phyloP scores from a whole-genome alignment of 2,329 filamentous ascomycete species.

The Rhynchosporium agropyri region DNA sequence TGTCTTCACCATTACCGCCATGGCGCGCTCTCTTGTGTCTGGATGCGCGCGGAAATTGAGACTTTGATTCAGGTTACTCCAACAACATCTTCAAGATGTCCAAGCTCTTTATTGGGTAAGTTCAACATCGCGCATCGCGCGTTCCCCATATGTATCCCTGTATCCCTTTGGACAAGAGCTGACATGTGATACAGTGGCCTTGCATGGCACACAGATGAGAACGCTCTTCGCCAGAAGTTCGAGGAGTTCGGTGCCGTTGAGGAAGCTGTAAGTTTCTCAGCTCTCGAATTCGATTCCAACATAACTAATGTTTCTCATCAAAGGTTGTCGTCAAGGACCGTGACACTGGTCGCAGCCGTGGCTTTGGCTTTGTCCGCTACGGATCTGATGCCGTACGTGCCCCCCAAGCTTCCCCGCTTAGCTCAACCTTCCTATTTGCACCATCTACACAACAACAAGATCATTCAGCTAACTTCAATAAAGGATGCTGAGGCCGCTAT shows the following conservation, averaged over 20 bases:
- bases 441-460: too few relatives aligned
- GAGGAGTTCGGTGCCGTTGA: constrained; percentile 88
- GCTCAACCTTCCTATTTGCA: too few relatives aligned
- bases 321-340: constrained; percentile 98
- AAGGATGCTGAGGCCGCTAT: constrained; percentile 73
- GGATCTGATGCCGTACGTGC: constrained; percentile 60
- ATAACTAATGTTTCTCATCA: constrained; percentile 32
- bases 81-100: constrained; percentile 64
- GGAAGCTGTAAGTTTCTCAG: constrained; percentile 77
- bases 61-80: constrained; percentile 42
- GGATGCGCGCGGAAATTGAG: constrained; percentile 45
- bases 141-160: neutral
- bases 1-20: constrained; percentile 41
- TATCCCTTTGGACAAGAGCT: constrained; percentile 19
- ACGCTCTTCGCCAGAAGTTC: constrained; percentile 85
- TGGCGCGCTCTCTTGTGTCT: constrained; percentile 42
- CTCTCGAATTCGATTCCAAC: constrained; percentile 17
- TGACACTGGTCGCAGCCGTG: constrained; percentile 93
- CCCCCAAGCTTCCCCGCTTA: too few relatives aligned
- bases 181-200: constrained; percentile 68
- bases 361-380: constrained; percentile 96
- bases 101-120: constrained; percentile 94
- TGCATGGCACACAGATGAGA: constrained; percentile 96
- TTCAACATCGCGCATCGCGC: constrained; percentile 29
- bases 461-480: too few relatives aligned